A percentile compares a stretch with the other conserved stretches of the same genome.
phyloP scores from a whole-genome alignment of 129 eudicot genomes.

The Flaveria brownii region DNA sequence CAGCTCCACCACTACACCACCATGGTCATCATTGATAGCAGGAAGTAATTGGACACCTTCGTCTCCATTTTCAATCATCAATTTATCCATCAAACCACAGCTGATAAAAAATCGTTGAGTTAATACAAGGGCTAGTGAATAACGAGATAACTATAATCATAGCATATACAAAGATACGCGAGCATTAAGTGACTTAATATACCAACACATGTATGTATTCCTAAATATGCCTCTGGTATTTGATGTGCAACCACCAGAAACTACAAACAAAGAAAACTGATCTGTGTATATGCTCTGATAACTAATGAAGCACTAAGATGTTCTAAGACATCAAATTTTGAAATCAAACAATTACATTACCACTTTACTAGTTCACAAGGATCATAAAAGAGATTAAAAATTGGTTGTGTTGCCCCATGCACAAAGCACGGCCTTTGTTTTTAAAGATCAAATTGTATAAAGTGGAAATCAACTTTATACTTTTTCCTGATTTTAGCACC shows the following conservation, averaged over 20 bases:
- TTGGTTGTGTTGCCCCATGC: not conserved
- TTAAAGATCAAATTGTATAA: not conserved
- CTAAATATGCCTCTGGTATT: not conserved
- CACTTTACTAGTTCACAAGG: not conserved
- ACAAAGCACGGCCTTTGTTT: not conserved
- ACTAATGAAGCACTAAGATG: not conserved
- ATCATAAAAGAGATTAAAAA: not conserved
- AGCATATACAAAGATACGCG: not conserved
- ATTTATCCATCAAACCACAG: constrained; percentile 41
- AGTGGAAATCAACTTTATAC: not conserved
- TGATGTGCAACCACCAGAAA: not conserved
- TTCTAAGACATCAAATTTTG: not conserved
- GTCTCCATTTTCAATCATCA: constrained; percentile 35
- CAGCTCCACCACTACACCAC: constrained; percentile 70
- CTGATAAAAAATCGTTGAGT: not conserved
- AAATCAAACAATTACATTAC: not conserved
- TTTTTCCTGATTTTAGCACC: not conserved
- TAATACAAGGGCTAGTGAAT: constrained; percentile 22
- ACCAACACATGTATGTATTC: not conserved
- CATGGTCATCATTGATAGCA: constrained; percentile 55
- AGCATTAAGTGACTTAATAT: not conserved
- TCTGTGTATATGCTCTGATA: not conserved
- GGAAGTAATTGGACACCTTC: constrained; percentile 46
- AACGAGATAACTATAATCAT: constrained; percentile 5
- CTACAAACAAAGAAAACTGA: not conserved